Evolutionary conservation across 176 grass and related monocot species (phyloP), one percentile per base, ranked within the genome.

Genomic region (Neostapfia colusana): DNA sequence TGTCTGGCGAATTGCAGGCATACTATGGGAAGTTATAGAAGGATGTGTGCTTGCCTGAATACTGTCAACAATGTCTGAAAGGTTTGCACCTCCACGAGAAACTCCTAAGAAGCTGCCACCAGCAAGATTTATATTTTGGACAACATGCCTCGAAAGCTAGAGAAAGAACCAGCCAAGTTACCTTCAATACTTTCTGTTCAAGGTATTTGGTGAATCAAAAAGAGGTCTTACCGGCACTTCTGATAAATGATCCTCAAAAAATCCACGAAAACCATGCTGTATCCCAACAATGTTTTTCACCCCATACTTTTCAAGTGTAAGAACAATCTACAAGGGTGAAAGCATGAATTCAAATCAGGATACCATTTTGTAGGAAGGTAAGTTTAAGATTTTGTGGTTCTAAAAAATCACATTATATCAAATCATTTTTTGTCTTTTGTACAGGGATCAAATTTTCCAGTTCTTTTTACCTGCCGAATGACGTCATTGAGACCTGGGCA

Each of bases 401-500:
- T 55, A 66, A 55, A 53, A 13, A 65, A 26, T 39, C n/a, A 65
- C 49, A 49, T 0, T 13, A 42, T 69, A 13, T 10, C 7, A 65
- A 49, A 75, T 78, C 20, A 65, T 23, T 24, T 35, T 61, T 68
- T 55, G 21, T 72, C 65, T 66, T 73, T 28, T 15, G 60, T 72
- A 70, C n/a, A 79, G 26, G 43, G 11, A 59, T 76, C 56, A 46
- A 75, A 38, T 25, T 63, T 11, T 49, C 56, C 49, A 49, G 46
- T 49, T 79, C 6, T 39, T 70, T 77, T 55, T 57, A 95, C 95
- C 89, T 99, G 89, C 73, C 95, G 74, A 73, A 99, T 99, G 42
- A 95, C 95, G 72, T 95, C 95, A 88, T 99, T 99, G 69, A 99
- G 89, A 78, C 95, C 95, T 70, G 91, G 95, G 82, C 95, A 99